Evolutionary conservation across 2,329 filamentous ascomycete species (phyloP).

Genomic region (Penicillium griseofulvum): DNA sequence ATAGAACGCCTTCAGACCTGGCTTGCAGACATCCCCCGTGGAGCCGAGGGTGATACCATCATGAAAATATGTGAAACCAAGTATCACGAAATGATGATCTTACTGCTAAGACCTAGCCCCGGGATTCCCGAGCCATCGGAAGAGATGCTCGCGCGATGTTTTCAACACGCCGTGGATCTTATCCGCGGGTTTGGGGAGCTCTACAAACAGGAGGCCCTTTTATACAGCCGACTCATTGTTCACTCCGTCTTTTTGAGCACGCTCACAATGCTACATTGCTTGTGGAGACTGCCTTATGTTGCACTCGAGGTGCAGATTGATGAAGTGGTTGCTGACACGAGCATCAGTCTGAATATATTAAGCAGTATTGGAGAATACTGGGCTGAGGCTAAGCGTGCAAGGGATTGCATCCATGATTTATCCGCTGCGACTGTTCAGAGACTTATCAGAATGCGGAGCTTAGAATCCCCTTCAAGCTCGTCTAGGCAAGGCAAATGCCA

Average conservation of each 20-base stretch:
- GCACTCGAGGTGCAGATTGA: constrained; percentile 40
- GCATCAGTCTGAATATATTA: constrained; percentile 47
- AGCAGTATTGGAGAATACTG: constrained; percentile 55
- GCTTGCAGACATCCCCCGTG: constrained; percentile 39
- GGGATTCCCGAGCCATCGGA: constrained; percentile 50
- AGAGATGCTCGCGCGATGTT: constrained; percentile 44
- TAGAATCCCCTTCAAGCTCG: constrained; percentile 17
- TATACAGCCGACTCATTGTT: constrained; percentile 51
- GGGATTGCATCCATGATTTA: constrained; percentile 33
- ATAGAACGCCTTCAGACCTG: constrained; percentile 43
- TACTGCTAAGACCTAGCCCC: constrained; percentile 53
- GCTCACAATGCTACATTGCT: constrained; percentile 53
- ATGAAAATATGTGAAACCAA: constrained; percentile 44
- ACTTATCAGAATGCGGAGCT: constrained; percentile 16
- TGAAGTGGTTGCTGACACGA: constrained; percentile 44
- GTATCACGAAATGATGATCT: constrained; percentile 51
- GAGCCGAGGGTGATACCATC: constrained; percentile 7
- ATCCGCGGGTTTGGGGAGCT: constrained; percentile 45
- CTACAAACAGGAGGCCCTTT: constrained; percentile 46
- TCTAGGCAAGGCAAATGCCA: not conserved
- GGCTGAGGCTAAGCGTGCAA: constrained; percentile 44
- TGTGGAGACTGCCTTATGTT: constrained; percentile 48
- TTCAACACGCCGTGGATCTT: constrained; percentile 43
- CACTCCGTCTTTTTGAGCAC: constrained; percentile 51
- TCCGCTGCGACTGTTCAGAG: constrained; percentile 28